phyloP scores from a whole-genome alignment of 306 rosid genomes.

The Cercis canadensis region DNA sequence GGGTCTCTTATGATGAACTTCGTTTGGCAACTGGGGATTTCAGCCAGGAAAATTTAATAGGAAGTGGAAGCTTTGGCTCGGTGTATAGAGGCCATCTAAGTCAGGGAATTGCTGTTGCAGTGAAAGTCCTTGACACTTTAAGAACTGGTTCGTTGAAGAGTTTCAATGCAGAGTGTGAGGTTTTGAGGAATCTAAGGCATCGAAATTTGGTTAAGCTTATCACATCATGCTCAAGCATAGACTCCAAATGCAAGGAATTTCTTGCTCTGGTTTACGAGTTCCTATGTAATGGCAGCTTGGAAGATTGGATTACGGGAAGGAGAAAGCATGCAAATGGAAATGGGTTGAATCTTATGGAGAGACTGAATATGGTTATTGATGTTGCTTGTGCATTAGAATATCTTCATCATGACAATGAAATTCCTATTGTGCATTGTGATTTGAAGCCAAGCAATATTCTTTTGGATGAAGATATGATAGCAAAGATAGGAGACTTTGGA shows the following conservation, averaged over 20 bases:
- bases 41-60: slow-evolving; percentile 52
- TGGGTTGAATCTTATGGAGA: slow-evolving; percentile 60
- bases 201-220: slow-evolving; percentile 70
- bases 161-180: slow-evolving; percentile 77
- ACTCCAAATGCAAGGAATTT: slow-evolving; percentile 65
- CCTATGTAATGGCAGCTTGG: slow-evolving; percentile 72
- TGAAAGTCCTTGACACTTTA: slow-evolving; percentile 66
- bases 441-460: slow-evolving; percentile 83
- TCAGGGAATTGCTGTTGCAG: slow-evolving; percentile 57
- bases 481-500: slow-evolving; percentile 84
- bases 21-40: slow-evolving; percentile 65
- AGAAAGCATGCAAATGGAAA: slow-evolving; percentile 50
- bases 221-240: slow-evolving; percentile 79
- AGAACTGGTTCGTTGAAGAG: slow-evolving; percentile 61
- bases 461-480: slow-evolving; percentile 61
- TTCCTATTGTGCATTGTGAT: slow-evolving; percentile 76
- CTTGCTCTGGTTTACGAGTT: slow-evolving; percentile 72
- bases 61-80: slow-evolving; percentile 70
- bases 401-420: slow-evolving; percentile 69
- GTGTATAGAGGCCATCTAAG: slow-evolving; percentile 64
- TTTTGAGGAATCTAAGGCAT: slow-evolving; percentile 65
- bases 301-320: slow-evolving; percentile 71
- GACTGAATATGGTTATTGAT: slow-evolving; percentile 68
- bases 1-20: slow-evolving; percentile 64
- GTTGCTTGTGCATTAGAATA: slow-evolving; percentile 69